Percentiles rank a stretch among this genome's conserved stretches.
Conservation (phyloP, 2,329 filamentous ascomycete species). For the Claviceps lovelessii region DNA sequence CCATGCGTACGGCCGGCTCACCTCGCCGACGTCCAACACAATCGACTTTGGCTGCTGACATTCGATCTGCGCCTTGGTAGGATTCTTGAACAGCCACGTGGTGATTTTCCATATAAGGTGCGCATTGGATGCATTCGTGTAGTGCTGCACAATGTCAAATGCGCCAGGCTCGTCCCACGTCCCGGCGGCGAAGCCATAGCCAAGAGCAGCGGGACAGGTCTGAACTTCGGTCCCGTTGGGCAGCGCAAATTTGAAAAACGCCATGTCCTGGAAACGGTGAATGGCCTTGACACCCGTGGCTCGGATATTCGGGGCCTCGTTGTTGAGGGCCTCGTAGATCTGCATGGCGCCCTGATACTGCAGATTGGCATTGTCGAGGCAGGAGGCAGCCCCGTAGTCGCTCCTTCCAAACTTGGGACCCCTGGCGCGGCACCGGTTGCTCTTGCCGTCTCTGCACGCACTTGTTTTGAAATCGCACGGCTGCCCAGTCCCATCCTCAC, state of each 20-base stretch:
- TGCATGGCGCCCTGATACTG: constrained; percentile 45
- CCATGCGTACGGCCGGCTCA: constrained; percentile 65
- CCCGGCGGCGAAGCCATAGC: constrained; percentile 80
- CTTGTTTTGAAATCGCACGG: constrained; percentile 62
- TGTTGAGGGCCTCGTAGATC: constrained; percentile 36
- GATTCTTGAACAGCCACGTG: constrained; percentile 53
- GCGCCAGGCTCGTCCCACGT: constrained; percentile 79
- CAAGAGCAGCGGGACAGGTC: constrained; percentile 74
- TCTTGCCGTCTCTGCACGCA: constrained; percentile 56
- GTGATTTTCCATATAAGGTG: constrained; percentile 71
- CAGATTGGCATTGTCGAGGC: constrained; percentile 56
- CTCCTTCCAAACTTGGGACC: constrained; percentile 52
- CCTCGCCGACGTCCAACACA: constrained; percentile 72
- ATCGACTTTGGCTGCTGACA: constrained; percentile 77
- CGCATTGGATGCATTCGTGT: constrained; percentile 51
- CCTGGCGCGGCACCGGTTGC: constrained; percentile 53
- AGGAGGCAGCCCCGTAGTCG: constrained; percentile 61
- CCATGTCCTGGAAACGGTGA: constrained; percentile 70
- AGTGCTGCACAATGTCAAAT: constrained; percentile 80
- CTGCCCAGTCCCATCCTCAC: constrained; percentile 63
- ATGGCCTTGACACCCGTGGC: constrained; percentile 59
- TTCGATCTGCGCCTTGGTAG: constrained; percentile 50
- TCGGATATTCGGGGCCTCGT: constrained; percentile 34
- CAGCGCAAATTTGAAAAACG: constrained; percentile 55
- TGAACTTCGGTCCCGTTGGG: constrained; percentile 54